Evolutionary conservation across 208 protist genomes (phyloP).

Genomic region (Acanthamoeba castellanii): DNA sequence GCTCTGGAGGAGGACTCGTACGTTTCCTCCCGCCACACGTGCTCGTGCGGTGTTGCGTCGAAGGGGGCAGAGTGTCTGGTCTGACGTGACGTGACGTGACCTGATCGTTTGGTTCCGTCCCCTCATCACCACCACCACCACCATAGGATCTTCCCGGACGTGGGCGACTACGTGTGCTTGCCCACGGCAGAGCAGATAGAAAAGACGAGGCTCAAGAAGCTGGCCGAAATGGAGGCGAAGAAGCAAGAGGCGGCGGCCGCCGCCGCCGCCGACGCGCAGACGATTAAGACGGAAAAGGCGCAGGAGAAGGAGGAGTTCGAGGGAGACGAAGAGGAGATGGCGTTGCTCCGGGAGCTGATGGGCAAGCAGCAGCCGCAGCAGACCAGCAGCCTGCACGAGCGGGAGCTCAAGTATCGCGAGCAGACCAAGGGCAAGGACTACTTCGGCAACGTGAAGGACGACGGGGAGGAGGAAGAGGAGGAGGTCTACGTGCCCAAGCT

Average conservation of each 20-base stretch:
- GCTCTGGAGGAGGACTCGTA: constrained; percentile 7
- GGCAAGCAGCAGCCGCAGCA: not conserved
- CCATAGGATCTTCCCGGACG: not conserved
- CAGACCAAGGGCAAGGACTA: not conserved
- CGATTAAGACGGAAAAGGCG: not conserved
- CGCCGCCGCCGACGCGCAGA: not conserved
- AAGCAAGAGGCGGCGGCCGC: not conserved
- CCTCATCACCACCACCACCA: not conserved
- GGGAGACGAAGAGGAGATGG: not conserved
- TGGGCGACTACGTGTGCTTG: constrained; percentile 50
- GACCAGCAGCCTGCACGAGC: constrained; percentile 2
- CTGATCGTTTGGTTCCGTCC: no score
- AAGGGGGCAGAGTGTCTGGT: not conserved
- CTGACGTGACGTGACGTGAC: not conserved
- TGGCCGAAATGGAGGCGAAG: constrained; percentile 1
- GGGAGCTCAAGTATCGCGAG: not conserved
- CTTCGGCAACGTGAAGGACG: constrained; percentile 33
- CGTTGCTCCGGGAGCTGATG: constrained; percentile 4
- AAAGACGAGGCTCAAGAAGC: not conserved
- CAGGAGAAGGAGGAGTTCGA: not conserved
- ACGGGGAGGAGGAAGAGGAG: constrained; percentile 52
- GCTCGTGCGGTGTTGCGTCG: not conserved
- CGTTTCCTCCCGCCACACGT: not conserved
- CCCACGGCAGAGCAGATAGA: constrained; percentile 1
- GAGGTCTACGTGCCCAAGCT: constrained; percentile 32